A percentile compares a stretch with the other conserved stretches of the same genome.
phyloP scores from a whole-genome alignment of 2,329 filamentous ascomycete species.

The Stenocarpella maydis region DNA sequence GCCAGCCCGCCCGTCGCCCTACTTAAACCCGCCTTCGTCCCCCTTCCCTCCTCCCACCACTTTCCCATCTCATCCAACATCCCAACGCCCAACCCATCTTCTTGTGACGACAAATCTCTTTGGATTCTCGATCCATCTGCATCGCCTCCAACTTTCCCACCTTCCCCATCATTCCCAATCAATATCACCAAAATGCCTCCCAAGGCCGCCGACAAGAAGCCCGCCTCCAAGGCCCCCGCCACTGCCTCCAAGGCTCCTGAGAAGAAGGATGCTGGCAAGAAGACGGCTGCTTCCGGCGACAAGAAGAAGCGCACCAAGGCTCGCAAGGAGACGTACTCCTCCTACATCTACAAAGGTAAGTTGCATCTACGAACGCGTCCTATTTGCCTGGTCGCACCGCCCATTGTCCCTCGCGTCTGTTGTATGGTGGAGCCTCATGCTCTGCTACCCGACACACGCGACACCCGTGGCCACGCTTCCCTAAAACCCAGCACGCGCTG shows the following conservation, averaged over 20 bases:
- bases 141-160: slow-evolving; percentile 37
- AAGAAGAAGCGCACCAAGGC: slow-evolving; percentile 99
- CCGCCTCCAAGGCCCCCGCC: slow-evolving; percentile 93
- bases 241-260: slow-evolving; percentile 76
- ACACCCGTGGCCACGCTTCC: not conserved
- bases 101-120: slow-evolving; percentile 38
- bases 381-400: slow-evolving; percentile 14
- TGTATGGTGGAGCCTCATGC: not conserved
- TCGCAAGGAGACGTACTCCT: slow-evolving; percentile 99
- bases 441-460: slow-evolving; percentile 12
- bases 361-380: slow-evolving; percentile 40
- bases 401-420: not conserved
- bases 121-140: slow-evolving; percentile 38
- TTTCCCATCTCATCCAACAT: slow-evolving; percentile 52
- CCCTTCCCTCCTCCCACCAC: slow-evolving; percentile 54
- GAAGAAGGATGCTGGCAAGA: slow-evolving; percentile 99
- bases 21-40: slow-evolving; percentile 50
- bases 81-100: slow-evolving; percentile 44
- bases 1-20: not conserved
- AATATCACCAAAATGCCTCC: slow-evolving; percentile 81
- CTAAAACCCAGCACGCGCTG: slow-evolving; percentile 39
- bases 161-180: slow-evolving; percentile 12
- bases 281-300: slow-evolving; percentile 93
- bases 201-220: slow-evolving; percentile 99
- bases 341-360: slow-evolving; percentile 99